A percentile compares a stretch with the other conserved stretches of the same genome.
phyloP scores from a whole-genome alignment of 2,329 filamentous ascomycete species.

The Rhexocercosporidium sp. region DNA sequence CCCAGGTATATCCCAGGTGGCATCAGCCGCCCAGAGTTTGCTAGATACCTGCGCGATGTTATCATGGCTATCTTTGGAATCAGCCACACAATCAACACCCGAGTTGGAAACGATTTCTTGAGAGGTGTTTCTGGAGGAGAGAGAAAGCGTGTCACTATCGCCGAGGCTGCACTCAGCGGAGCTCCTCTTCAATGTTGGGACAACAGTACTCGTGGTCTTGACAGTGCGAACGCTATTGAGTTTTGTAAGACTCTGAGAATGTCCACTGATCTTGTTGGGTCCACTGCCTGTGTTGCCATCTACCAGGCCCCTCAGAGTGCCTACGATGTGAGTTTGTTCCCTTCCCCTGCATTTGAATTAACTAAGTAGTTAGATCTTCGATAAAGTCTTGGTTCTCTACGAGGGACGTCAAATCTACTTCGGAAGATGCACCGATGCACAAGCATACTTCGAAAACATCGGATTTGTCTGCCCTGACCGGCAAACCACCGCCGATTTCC shows the following conservation, averaged over 20 bases:
- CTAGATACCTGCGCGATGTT: slow-evolving; percentile 50
- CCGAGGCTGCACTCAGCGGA: slow-evolving; percentile 68
- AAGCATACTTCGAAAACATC: slow-evolving; percentile 71
- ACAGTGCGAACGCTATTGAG: slow-evolving; percentile 74
- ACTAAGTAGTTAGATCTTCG: slow-evolving; percentile 53
- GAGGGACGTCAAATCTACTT: slow-evolving; percentile 75
- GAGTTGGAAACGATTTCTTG: slow-evolving; percentile 75
- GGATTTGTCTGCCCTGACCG: slow-evolving; percentile 75
- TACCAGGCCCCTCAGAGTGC: slow-evolving; percentile 74
- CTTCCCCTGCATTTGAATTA: background rate
- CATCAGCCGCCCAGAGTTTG: slow-evolving; percentile 61
- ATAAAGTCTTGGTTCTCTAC: slow-evolving; percentile 71
- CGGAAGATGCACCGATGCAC: slow-evolving; percentile 66
- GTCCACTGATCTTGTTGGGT: slow-evolving; percentile 66
- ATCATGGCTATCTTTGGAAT: slow-evolving; percentile 75
- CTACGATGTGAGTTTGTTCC: slow-evolving; percentile 58
- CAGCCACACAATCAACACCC: slow-evolving; percentile 72
- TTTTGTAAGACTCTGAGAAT: slow-evolving; percentile 71
- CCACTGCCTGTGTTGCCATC: slow-evolving; percentile 69
- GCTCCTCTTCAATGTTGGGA: slow-evolving; percentile 73
- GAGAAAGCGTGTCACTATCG: slow-evolving; percentile 79
- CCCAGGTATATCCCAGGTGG: slow-evolving; percentile 66
- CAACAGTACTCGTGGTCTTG: slow-evolving; percentile 76
- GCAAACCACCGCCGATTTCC: slow-evolving; percentile 63
- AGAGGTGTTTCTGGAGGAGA: slow-evolving; percentile 72